A percentile compares a stretch with the other conserved stretches of the same genome.
These are phyloP conservation scores for Calonectria pseudoturangicola DNA, from an alignment of 2,329 filamentous ascomycete genomes.

Conservation along the genomic window DNA sequence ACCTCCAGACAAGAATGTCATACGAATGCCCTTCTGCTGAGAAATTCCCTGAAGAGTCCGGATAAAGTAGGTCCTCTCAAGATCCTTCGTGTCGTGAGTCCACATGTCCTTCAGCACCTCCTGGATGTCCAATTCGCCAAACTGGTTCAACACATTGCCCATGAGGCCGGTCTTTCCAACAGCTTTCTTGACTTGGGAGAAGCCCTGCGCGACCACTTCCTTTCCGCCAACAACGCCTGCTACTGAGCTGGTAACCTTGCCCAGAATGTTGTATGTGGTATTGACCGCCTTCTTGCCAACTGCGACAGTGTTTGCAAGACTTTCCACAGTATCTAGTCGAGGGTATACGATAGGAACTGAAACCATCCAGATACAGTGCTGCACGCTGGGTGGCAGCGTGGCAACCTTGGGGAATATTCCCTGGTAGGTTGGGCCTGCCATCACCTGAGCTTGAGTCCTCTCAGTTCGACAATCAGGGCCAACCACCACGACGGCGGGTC, in stretches of 20 bases:
- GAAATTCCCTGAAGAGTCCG: conserved; percentile 96
- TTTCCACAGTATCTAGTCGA: conserved; percentile 92
- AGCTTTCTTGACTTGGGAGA: conserved; percentile 95
- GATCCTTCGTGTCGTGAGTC: conserved; percentile 98
- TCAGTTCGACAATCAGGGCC: conserved; percentile 95
- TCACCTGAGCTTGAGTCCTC: conserved; percentile 90
- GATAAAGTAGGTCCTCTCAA: conserved; percentile 97
- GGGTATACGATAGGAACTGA: conserved; percentile 95
- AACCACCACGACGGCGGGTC: conserved; percentile 91
- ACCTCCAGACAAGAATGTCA: conserved; percentile 97
- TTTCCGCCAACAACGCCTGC: conserved; percentile 97
- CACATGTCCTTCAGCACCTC: conserved; percentile 97
- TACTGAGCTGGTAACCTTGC: conserved; percentile 95
- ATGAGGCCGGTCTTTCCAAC: conserved; percentile 97
- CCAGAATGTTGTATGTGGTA: conserved; percentile 95
- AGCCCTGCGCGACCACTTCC: conserved; percentile 92
- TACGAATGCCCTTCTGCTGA: conserved; percentile 94
- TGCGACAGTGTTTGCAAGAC: conserved; percentile 91
- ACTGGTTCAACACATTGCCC: conserved; percentile 96
- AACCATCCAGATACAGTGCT: conserved; percentile 98
- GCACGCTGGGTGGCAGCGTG: conserved; percentile 90
- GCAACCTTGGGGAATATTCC: conserved; percentile 97
- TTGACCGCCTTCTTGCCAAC: conserved; percentile 98
- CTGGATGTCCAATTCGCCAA: conserved; percentile 94
- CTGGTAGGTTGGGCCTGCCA: conserved; percentile 97